Evolutionary conservation across 768 basidiomycete species (phyloP).

Genomic region (Serendipita vermifera): DNA sequence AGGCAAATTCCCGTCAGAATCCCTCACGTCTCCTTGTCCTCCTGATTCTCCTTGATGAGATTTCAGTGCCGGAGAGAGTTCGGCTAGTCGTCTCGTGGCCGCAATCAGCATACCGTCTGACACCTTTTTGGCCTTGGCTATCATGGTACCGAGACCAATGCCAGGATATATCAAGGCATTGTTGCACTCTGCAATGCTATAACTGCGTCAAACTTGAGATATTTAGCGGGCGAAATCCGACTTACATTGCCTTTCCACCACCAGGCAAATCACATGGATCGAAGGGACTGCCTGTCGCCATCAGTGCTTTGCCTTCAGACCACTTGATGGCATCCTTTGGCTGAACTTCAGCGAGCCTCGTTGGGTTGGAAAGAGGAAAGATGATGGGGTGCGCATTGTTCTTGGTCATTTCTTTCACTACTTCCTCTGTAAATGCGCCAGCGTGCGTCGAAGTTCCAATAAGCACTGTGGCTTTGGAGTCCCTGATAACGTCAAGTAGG

Average conservation of each 20-base stretch:
- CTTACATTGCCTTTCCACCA: slow-evolving; percentile 54
- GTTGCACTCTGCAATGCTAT: slow-evolving; percentile 61
- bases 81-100: slow-evolving; percentile 59
- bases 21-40: background rate
- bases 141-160: slow-evolving; percentile 67
- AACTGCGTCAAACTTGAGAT: background rate
- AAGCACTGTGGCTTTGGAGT: slow-evolving; percentile 64
- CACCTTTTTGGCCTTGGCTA: slow-evolving; percentile 47
- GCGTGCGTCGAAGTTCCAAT: slow-evolving; percentile 73
- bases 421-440: slow-evolving; percentile 65
- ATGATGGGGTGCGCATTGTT: slow-evolving; percentile 66
- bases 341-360: slow-evolving; percentile 57
- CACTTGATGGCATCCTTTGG: slow-evolving; percentile 61
- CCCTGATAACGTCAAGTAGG: slow-evolving; percentile 57
- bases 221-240: slow-evolving; percentile 12
- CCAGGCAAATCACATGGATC: slow-evolving; percentile 52
- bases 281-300: slow-evolving; percentile 81
- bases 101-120: slow-evolving; percentile 84
- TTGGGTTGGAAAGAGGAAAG: slow-evolving; percentile 75
- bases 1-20: slow-evolving; percentile 12
- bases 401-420: slow-evolving; percentile 55
- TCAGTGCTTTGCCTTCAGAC: slow-evolving; percentile 65
- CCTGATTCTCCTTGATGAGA: slow-evolving; percentile 31
- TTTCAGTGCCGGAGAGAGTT: slow-evolving; percentile 58
- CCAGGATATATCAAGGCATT: slow-evolving; percentile 79